Base-by-base conservation (phyloP, 345 rosid genomes). In the Anacardium occidentale region DNA sequence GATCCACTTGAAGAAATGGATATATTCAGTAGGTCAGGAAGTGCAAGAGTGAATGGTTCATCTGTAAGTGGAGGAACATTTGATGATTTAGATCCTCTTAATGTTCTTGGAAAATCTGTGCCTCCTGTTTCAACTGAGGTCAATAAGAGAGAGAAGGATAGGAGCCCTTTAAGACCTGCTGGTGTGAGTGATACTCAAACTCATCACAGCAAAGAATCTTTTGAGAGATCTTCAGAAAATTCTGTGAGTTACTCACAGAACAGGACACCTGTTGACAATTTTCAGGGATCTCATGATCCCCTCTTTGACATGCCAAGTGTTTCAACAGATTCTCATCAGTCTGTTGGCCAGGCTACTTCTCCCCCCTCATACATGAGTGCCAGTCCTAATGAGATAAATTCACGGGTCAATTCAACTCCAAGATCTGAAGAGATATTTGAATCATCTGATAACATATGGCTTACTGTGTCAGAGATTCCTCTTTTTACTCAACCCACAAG, bases 391-490 rank as follows among this genome's bases (percentile, higher is more conserved):
- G 86, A 82, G 61, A 74, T 78, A 54, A 79, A 74, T 80, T 74
- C 85, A 55, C 81, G 80, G 15, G 79, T 66, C 54, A 75, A 80
- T 45, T 37, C 75, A 61, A 71, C 89, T 56, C 80, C 84, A 63
- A 75, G 74, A 75, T 80, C 84, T 50, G 91, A 84, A 63, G 93
- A 84, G 59, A 65, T 81, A 68, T 74, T 82, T 48, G 90, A 90
- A 42, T 76, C 91, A 29, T 77, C 81, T 73, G 94, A 86, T 74
- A 97, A 91, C 71, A 79, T 85, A 54, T 95, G 99, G 99, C 96
- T 92, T 51, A 89, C 93, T 17, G 97, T 95, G 32, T 89, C 97
- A 34, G 99, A 95, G 86, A 82, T 95, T 82, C 98, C 97, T 62
- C 89, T 95, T 67, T 88, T 79, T 82, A 95, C 99, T 1, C 85